Percentiles rank a stretch among this genome's conserved stretches.
Conservation (phyloP, 75 land plant genomes). For the Chamaecyparis obtusa region DNA sequence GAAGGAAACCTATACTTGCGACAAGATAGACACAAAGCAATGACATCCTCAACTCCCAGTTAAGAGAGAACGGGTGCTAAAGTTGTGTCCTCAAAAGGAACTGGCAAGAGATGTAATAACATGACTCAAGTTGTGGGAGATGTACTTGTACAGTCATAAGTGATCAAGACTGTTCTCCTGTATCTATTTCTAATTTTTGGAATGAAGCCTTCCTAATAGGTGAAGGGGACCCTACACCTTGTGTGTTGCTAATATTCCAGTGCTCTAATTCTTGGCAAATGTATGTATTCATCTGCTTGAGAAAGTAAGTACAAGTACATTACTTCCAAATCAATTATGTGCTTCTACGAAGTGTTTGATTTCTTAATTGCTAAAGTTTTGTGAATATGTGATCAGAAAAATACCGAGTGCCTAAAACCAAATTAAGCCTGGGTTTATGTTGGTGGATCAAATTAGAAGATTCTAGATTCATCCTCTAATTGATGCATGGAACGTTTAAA, state of each 20-base stretch:
- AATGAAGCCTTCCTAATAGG: neutral
- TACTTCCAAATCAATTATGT: neutral
- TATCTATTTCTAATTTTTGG: neutral
- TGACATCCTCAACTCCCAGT: neutral
- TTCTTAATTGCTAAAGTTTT: neutral
- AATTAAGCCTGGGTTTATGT: neutral
- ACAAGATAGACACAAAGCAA: neutral
- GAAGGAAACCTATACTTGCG: neutral
- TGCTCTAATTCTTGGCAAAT: neutral
- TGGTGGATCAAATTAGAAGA: neutral
- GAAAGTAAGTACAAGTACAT: neutral
- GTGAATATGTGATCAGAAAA: neutral
- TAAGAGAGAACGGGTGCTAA: slow-evolving; percentile 1
- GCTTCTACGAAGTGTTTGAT: neutral
- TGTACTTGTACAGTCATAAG: slow-evolving; percentile 11
- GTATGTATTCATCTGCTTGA: neutral
- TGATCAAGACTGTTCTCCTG: neutral
- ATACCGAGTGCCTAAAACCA: neutral
- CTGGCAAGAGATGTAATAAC: slow-evolving; percentile 2
- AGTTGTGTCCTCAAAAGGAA: slow-evolving; percentile 8
- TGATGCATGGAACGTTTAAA: no score
- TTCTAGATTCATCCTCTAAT: no score
- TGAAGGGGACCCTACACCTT: neutral
- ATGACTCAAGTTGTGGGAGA: slow-evolving; percentile 7
- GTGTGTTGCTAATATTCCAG: neutral